A percentile compares a stretch with the other conserved stretches of the same genome.
Conservation (phyloP, 345 rosid species). For the Microcos paniculata region DNA sequence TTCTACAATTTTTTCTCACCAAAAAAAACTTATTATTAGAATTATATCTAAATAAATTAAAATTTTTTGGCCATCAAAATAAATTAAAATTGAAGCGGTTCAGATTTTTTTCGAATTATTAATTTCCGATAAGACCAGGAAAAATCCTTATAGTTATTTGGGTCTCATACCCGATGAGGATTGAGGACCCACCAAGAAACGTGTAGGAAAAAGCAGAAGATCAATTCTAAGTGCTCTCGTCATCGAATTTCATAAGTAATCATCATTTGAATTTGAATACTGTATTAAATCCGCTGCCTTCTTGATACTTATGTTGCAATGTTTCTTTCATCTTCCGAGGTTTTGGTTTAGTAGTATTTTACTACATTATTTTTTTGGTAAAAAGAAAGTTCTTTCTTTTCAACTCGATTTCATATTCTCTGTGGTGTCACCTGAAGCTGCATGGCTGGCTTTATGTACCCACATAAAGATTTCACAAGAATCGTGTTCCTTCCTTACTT, state of each 20-base stretch:
- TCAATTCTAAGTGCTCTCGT: constrained; percentile 18
- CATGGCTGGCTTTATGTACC: constrained; percentile 60
- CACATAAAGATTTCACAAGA: constrained; percentile 63
- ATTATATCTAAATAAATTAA: not conserved
- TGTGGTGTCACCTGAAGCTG: constrained; percentile 41
- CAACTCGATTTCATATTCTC: constrained; percentile 15
- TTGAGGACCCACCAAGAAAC: constrained; percentile 15
- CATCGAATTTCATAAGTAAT: constrained; percentile 19
- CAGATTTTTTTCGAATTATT: not conserved
- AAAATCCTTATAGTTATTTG: not conserved
- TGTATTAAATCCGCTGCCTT: not conserved
- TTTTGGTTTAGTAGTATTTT: constrained; percentile 19
- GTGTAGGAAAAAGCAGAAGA: not conserved
- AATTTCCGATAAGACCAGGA: not conserved
- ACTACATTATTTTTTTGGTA: not conserved
- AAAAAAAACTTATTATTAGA: too few species aligned
- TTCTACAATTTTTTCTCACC: not conserved
- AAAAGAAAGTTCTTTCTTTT: constrained; percentile 19
- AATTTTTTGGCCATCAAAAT: not conserved
- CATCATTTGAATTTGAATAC: not conserved
- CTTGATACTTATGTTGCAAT: not conserved
- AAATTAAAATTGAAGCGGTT: not conserved
- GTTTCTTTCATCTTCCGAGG: constrained; percentile 12
- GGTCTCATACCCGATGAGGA: not conserved
- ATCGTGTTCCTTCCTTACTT: constrained; percentile 39